Evolutionary conservation across 768 basidiomycete species (phyloP).

Genomic region (Chlorophyllum brunneum): DNA sequence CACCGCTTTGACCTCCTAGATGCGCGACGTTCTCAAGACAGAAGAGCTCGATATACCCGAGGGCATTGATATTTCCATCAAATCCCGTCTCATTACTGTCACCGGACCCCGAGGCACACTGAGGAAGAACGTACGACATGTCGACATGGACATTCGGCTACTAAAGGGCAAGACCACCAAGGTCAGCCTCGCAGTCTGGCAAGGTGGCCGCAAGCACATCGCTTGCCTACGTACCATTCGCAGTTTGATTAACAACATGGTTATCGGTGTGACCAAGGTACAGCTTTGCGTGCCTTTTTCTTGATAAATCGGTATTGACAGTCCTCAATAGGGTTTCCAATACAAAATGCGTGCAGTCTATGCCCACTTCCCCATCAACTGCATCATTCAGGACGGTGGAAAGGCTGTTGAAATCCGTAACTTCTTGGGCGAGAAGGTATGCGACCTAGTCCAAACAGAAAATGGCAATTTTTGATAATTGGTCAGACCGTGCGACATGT

Average conservation of each 20-base stretch:
- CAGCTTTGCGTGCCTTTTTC: too few relatives aligned
- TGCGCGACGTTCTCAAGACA: conserved; percentile 90
- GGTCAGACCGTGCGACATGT: conserved; percentile 88
- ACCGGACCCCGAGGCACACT: conserved; percentile 91
- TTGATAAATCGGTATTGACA: background rate
- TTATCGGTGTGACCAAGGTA: conserved; percentile 94
- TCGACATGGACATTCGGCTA: conserved; percentile 90
- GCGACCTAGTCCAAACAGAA: conserved; percentile 14
- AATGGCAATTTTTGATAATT: background rate
- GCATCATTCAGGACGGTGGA: conserved; percentile 82
- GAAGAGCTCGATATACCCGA: conserved; percentile 91
- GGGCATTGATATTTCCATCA: conserved; percentile 80
- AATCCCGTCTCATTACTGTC: conserved; percentile 89
- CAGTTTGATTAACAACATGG: conserved; percentile 95
- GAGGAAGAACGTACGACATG: conserved; percentile 88
- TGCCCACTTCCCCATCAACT: conserved; percentile 99
- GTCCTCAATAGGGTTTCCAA: conserved; percentile 77
- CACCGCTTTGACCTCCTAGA: conserved; percentile 44
- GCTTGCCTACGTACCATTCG: conserved; percentile 96
- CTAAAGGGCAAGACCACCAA: conserved; percentile 75
- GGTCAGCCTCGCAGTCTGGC: conserved; percentile 94
- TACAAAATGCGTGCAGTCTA: conserved; percentile 99
- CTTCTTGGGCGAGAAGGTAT: conserved; percentile 91
- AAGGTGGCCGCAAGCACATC: conserved; percentile 96
- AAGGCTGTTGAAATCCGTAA: conserved; percentile 84